Percentiles rank a stretch among this genome's conserved stretches.
Conservation (phyloP, 169 alveolate genomes). For the Cryptosporidium canis region DNA sequence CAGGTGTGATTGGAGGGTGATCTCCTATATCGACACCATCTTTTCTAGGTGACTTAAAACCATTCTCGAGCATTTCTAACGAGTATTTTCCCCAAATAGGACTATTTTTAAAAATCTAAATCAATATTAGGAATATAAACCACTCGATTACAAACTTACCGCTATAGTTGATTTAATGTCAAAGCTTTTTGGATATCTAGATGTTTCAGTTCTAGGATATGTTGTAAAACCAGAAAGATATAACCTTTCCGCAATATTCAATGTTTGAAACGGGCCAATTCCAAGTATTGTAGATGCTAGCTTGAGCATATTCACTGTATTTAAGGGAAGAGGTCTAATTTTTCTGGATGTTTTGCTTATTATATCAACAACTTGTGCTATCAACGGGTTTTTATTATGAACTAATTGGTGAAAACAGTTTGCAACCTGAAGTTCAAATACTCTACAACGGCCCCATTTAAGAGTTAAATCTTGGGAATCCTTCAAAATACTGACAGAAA, state of each 20-base stretch:
- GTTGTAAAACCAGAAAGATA: conserved; percentile 92
- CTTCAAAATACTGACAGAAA: conserved; percentile 65
- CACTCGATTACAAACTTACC: conserved; percentile 23
- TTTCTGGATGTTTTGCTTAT: conserved; percentile 73
- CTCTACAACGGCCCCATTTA: conserved; percentile 80
- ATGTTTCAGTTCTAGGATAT: conserved; percentile 96
- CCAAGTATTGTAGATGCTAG: conserved; percentile 90
- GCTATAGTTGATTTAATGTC: conserved; percentile 77
- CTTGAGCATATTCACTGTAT: conserved; percentile 92
- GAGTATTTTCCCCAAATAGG: conserved; percentile 83
- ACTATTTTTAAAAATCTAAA: conserved; percentile 75
- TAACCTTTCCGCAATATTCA: conserved; percentile 94
- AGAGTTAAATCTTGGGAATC: conserved; percentile 75
- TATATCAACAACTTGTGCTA: conserved; percentile 75
- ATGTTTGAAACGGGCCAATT: conserved; percentile 91
- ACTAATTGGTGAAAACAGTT: conserved; percentile 29
- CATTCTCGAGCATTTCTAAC: conserved; percentile 72
- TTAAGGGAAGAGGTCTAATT: conserved; percentile 89
- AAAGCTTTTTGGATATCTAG: conserved; percentile 88
- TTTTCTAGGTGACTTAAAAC: conserved; percentile 78
- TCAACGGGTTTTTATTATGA: conserved; percentile 40
- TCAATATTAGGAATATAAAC: neutral
- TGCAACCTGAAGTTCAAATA: conserved; percentile 80
- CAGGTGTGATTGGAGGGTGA: conserved; percentile 97
- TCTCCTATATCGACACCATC: conserved; percentile 94